Conservation (phyloP, 2,329 filamentous ascomycete genomes). For the Chrysoporthe austroafricana region DNA sequence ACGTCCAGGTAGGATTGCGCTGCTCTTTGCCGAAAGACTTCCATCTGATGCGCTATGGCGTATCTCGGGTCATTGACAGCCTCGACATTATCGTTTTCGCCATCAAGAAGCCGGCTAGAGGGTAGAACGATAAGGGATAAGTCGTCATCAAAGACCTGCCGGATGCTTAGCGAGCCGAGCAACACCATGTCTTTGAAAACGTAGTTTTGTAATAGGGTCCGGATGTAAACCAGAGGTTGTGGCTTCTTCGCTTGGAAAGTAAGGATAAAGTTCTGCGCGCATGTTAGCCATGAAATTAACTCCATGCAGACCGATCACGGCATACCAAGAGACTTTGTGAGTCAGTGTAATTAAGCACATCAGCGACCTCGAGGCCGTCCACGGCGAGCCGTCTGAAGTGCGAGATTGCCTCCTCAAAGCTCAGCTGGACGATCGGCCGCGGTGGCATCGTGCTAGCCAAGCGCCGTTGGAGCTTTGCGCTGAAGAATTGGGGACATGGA, state of each 20-base stretch:
- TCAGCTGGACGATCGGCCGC: slow-evolving; percentile 80
- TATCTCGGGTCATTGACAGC: slow-evolving; percentile 73
- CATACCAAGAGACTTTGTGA: slow-evolving; percentile 71
- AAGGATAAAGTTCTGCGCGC: slow-evolving; percentile 70
- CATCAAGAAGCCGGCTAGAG: slow-evolving; percentile 70
- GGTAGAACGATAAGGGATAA: slow-evolving; percentile 78
- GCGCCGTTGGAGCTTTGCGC: slow-evolving; percentile 85
- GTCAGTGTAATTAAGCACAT: slow-evolving; percentile 69
- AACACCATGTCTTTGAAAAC: slow-evolving; percentile 75
- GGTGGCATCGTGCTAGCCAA: slow-evolving; percentile 93
- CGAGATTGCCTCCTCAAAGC: slow-evolving; percentile 70
- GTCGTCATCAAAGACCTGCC: slow-evolving; percentile 80
- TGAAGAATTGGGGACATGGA: slow-evolving; percentile 78
- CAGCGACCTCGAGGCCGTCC: slow-evolving; percentile 71
- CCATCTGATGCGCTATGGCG: slow-evolving; percentile 73
- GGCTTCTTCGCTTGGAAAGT: slow-evolving; percentile 79
- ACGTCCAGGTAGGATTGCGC: slow-evolving; percentile 80
- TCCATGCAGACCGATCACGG: slow-evolving; percentile 25
- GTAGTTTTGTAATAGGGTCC: slow-evolving; percentile 77
- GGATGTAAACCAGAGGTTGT: slow-evolving; percentile 80
- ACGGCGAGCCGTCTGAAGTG: slow-evolving; percentile 72
- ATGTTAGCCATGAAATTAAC: slow-evolving; percentile 28
- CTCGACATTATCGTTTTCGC: slow-evolving; percentile 76
- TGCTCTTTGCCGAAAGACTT: slow-evolving; percentile 64
- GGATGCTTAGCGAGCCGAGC: slow-evolving; percentile 68